Conservation (phyloP, 2,329 filamentous ascomycete genomes). For the Paecilomyces variotii region DNA sequence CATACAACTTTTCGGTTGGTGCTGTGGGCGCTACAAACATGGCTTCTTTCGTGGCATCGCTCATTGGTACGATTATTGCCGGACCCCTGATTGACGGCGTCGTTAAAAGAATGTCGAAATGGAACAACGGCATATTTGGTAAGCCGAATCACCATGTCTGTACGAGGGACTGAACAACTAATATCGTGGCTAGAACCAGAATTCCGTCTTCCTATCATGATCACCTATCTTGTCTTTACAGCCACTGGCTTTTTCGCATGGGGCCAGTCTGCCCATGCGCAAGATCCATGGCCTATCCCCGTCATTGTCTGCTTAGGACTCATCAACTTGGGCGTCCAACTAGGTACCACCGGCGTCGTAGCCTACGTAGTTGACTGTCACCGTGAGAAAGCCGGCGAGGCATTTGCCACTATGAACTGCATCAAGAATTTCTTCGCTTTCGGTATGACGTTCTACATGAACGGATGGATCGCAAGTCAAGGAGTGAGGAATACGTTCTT, state of each 20-base stretch:
- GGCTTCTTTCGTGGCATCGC: constrained; percentile 25
- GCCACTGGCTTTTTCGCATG: constrained; percentile 31
- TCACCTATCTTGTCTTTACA: constrained; percentile 26
- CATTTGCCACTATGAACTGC: constrained; percentile 33
- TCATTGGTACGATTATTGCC: constrained; percentile 25
- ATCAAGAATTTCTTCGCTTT: constrained; percentile 34
- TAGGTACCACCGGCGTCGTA: constrained; percentile 29
- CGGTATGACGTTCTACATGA: constrained; percentile 32
- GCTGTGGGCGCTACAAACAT: constrained; percentile 27
- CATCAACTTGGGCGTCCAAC: constrained; percentile 30
- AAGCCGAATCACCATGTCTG: background rate
- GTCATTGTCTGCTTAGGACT: constrained; percentile 30
- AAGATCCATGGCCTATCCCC: constrained; percentile 24
- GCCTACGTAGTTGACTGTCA: constrained; percentile 35
- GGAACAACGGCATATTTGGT: constrained; percentile 29
- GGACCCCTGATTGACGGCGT: constrained; percentile 29
- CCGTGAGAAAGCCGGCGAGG: constrained; percentile 29
- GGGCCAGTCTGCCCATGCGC: constrained; percentile 21
- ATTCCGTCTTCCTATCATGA: constrained; percentile 32
- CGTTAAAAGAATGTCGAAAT: constrained; percentile 24
- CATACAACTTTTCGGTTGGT: constrained; percentile 29
- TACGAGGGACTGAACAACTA: background rate
- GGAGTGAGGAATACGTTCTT: constrained; percentile 32
- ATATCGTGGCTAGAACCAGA: constrained; percentile 22
- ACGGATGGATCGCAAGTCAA: constrained; percentile 32